These are phyloP conservation scores for Paracamarosporium sp. DNA, from an alignment of 2,329 filamentous ascomycete species.

Conservation along the genomic window DNA sequence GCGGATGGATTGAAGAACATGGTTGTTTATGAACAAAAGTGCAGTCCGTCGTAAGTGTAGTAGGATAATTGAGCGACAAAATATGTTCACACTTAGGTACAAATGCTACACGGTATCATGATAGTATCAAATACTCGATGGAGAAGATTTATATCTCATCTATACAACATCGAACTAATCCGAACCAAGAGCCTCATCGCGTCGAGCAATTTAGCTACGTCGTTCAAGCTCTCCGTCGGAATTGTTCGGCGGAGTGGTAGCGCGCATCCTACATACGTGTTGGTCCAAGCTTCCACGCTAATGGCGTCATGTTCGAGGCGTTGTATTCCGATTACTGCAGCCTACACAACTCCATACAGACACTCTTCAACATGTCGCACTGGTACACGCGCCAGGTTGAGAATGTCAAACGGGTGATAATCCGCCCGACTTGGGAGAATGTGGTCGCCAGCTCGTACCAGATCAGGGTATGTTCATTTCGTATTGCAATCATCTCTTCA, in stretches of 20 bases:
- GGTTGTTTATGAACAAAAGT: neutral
- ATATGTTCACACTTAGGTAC: too few relatives aligned
- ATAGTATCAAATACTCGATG: neutral
- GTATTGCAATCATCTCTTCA: neutral
- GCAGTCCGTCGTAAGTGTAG: too few relatives aligned
- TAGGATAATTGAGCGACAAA: too few relatives aligned
- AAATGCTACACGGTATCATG: neutral
- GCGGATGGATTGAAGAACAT: constrained; percentile 40
- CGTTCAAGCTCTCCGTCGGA: constrained; percentile 1
- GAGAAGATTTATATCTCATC: neutral
- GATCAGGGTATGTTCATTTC: constrained; percentile 32
- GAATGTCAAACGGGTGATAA: constrained; percentile 32
- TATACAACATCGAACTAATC: neutral
- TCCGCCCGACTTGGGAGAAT: constrained; percentile 36
- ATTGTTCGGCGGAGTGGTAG: neutral
- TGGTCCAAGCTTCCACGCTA: constrained; percentile 15
- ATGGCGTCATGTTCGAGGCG: constrained; percentile 8
- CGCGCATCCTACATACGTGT: neutral
- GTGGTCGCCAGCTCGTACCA: constrained; percentile 36
- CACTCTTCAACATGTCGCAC: constrained; percentile 43
- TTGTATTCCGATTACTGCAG: neutral
- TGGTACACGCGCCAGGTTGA: constrained; percentile 22
- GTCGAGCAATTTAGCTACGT: neutral
- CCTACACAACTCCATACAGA: constrained; percentile 18
- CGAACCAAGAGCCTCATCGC: neutral